Conservation (phyloP, 2,329 filamentous ascomycete species). For the Ophiocordyceps camponoti-saundersi region DNA sequence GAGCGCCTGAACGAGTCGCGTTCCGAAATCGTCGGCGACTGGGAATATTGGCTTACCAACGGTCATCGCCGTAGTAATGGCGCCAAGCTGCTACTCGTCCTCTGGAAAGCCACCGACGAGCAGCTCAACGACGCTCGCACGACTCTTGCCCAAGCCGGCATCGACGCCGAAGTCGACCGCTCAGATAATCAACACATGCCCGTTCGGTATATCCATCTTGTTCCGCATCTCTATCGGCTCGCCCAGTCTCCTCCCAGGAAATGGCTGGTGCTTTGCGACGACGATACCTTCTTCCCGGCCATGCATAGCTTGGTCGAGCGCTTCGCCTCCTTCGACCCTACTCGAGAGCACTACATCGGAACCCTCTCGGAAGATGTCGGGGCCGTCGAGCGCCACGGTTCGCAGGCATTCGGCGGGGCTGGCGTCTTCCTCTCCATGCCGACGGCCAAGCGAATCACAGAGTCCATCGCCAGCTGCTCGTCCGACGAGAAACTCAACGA, state of each 20-base stretch:
- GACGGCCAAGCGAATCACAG: slow-evolving; percentile 25
- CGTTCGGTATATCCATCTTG: slow-evolving; percentile 36
- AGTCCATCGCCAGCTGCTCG: slow-evolving; percentile 26
- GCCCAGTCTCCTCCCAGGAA: slow-evolving; percentile 28
- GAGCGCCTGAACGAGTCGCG: slow-evolving; percentile 31
- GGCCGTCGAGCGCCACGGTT: slow-evolving; percentile 41
- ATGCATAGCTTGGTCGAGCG: slow-evolving; percentile 35
- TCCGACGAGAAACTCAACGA: slow-evolving; percentile 33
- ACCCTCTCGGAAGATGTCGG: slow-evolving; percentile 45
- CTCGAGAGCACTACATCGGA: slow-evolving; percentile 38
- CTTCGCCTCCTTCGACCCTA: slow-evolving; percentile 33
- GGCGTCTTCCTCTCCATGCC: slow-evolving; percentile 43
- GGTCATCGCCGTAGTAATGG: slow-evolving; percentile 36
- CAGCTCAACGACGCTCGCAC: slow-evolving; percentile 31
- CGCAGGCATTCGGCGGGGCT: slow-evolving; percentile 46
- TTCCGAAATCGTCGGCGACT: slow-evolving; percentile 37
- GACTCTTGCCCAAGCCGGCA: slow-evolving; percentile 27
- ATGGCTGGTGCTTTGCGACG: slow-evolving; percentile 46
- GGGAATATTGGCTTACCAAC: slow-evolving; percentile 43
- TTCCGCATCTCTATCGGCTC: slow-evolving; percentile 36
- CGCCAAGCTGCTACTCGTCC: slow-evolving; percentile 34
- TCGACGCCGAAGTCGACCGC: slow-evolving; percentile 40
- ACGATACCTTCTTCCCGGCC: slow-evolving; percentile 48
- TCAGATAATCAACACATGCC: slow-evolving; percentile 39
- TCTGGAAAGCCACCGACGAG: slow-evolving; percentile 32